phyloP scores from a whole-genome alignment of 495 filamentous ascomycete genomes.

The Hyaloscypha bicolor region DNA sequence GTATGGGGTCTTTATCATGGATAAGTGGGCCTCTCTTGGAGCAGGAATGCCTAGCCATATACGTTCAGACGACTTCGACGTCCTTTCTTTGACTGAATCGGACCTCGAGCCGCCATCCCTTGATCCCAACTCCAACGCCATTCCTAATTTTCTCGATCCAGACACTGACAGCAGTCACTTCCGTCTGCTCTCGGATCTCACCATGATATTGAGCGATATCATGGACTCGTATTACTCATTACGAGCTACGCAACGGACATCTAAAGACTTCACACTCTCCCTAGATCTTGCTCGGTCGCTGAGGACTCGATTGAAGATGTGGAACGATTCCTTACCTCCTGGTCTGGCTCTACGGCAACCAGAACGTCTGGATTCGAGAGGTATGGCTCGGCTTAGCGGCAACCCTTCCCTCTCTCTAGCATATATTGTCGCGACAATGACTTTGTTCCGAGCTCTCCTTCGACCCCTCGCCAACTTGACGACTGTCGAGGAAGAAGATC shows the following conservation, averaged over 20 bases:
- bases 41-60: conserved; percentile 36
- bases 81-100: conserved; percentile 25
- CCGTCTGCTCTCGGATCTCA: conserved; percentile 30
- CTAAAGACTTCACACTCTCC: conserved; percentile 31
- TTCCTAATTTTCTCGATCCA: conserved; percentile 25
- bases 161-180: conserved; percentile 31
- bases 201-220: conserved; percentile 34
- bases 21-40: conserved; percentile 35
- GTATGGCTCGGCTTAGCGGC: conserved; percentile 28
- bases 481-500: conserved; percentile 28
- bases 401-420: conserved; percentile 30
- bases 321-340: conserved; percentile 32
- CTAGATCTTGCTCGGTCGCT: conserved; percentile 29
- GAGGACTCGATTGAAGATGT: conserved; percentile 27
- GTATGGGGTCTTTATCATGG: conserved; percentile 35
- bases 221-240: conserved; percentile 33
- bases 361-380: conserved; percentile 24
- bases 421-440: conserved; percentile 35
- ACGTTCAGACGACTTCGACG: conserved; percentile 27
- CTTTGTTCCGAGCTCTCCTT: conserved; percentile 30
- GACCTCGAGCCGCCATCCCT: conserved; percentile 28
- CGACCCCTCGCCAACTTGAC: conserved; percentile 32
- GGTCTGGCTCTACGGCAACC: conserved; percentile 22
- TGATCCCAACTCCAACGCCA: conserved; percentile 20
- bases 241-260: conserved; percentile 27